phyloP scores from a whole-genome alignment of 805 yeast species.

The Candida ortonii region DNA sequence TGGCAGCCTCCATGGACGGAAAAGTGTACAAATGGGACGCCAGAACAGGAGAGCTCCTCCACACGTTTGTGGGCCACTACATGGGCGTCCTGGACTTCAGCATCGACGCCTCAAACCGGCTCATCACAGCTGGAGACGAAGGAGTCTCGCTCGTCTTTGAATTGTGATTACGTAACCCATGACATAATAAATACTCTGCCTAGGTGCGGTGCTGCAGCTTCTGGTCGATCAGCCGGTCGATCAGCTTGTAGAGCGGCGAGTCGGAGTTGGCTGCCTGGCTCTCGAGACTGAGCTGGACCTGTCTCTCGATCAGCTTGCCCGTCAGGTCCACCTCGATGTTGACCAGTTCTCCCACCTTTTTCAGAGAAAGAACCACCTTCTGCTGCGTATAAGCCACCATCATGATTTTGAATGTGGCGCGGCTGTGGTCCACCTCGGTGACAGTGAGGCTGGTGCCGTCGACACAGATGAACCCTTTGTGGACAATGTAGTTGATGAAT shows the following conservation, averaged over 20 bases:
- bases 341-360: constrained; percentile 59
- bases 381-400: constrained; percentile 89
- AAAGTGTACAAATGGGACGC: constrained; percentile 83
- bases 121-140: constrained; percentile 95
- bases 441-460: constrained; percentile 95
- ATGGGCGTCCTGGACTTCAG: constrained; percentile 91
- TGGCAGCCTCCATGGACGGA: constrained; percentile 83
- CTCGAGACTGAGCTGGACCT: constrained; percentile 58
- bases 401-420: constrained; percentile 70
- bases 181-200: neutral
- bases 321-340: constrained; percentile 94
- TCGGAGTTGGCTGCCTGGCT: constrained; percentile 49
- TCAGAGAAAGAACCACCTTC: constrained; percentile 70
- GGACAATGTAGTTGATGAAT: constrained; percentile 74
- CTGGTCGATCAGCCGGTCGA: constrained; percentile 46
- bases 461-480: constrained; percentile 88
- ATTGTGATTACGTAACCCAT: constrained; percentile 10
- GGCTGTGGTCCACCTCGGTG: constrained; percentile 65
- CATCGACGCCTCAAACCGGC: constrained; percentile 60
- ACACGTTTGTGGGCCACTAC: constrained; percentile 86
- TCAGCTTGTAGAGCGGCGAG: constrained; percentile 48
- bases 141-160: constrained; percentile 81
- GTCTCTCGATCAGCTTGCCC: constrained; percentile 89
- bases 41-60: constrained; percentile 75
- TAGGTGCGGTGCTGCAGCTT: constrained; percentile 32